These are phyloP conservation scores for Cladosporium sp. DNA, from an alignment of 2,329 filamentous ascomycete genomes.

Conservation along the genomic window DNA sequence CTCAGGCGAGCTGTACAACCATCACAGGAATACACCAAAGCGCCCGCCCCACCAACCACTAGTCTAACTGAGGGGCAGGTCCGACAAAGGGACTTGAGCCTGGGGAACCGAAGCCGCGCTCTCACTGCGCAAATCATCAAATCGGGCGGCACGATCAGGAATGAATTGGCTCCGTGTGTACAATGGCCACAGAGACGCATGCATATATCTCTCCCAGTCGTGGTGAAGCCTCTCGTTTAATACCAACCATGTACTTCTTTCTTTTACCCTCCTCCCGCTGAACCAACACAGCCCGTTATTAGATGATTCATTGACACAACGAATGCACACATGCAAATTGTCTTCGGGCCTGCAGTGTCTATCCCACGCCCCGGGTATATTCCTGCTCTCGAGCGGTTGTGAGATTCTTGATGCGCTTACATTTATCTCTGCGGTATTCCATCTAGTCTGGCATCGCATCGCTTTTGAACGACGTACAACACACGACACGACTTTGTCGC, in stretches of 20 bases:
- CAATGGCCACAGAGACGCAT: neutral
- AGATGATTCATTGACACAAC: constrained; percentile 1
- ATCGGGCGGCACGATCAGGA: too few species aligned
- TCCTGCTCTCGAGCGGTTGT: too few species aligned
- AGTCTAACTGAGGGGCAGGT: neutral
- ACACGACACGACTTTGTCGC: neutral
- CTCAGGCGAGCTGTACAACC: constrained; percentile 9
- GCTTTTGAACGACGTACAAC: neutral
- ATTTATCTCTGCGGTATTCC: neutral
- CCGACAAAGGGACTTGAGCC: neutral
- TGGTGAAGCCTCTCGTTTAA: too few species aligned
- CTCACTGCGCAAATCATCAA: neutral
- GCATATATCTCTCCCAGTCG: too few species aligned
- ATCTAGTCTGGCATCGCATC: neutral
- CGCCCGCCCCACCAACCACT: neutral
- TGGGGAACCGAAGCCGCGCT: neutral
- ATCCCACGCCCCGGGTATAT: neutral
- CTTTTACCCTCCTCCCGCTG: neutral
- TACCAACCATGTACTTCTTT: too few species aligned
- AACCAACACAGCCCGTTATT: neutral
- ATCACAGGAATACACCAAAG: neutral
- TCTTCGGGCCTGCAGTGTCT: neutral
- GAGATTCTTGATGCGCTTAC: neutral
- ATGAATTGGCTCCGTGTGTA: too few species aligned
- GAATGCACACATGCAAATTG: neutral